Evolutionary conservation across 352 stramenopile genomes (phyloP).

Genomic region (Phytophthora kernoviae): DNA sequence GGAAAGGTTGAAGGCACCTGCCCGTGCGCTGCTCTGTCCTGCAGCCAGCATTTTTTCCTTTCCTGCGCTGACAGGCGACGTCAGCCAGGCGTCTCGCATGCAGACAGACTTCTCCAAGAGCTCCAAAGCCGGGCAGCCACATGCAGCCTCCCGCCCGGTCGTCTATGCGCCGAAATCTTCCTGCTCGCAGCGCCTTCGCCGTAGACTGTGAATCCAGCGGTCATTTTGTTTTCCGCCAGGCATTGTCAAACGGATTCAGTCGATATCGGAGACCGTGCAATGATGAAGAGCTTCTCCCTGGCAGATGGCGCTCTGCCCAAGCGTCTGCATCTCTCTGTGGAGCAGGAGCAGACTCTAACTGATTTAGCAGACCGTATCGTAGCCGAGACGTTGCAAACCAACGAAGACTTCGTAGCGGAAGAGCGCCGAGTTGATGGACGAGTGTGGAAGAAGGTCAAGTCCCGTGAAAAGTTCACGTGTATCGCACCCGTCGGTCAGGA

Average conservation of each 20-base stretch:
- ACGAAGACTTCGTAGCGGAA: constrained; percentile 55
- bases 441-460: constrained; percentile 61
- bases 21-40: constrained; percentile 16
- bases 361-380: constrained; percentile 60
- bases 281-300: constrained; percentile 25
- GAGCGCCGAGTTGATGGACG: constrained; percentile 36
- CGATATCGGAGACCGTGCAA: constrained; percentile 13
- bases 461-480: constrained; percentile 61
- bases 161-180: constrained; percentile 24
- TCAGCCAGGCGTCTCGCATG: neutral
- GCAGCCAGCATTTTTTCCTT: constrained; percentile 12
- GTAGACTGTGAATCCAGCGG: neutral
- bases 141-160: constrained; percentile 12
- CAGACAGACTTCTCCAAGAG: constrained; percentile 18
- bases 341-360: constrained; percentile 46
- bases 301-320: constrained; percentile 20
- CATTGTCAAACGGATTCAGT: too few relatives aligned
- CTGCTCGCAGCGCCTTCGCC: neutral
- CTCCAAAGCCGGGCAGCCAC: constrained; percentile 21
- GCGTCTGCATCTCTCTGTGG: constrained; percentile 16
- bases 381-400: constrained; percentile 56
- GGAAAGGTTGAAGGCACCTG: constrained; percentile 26
- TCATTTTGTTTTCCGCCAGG: constrained; percentile 16
- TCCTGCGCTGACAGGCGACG: neutral
- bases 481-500: constrained; percentile 45